Base-by-base conservation (phyloP, 306 rosid species). In the Fagus sylvatica region DNA sequence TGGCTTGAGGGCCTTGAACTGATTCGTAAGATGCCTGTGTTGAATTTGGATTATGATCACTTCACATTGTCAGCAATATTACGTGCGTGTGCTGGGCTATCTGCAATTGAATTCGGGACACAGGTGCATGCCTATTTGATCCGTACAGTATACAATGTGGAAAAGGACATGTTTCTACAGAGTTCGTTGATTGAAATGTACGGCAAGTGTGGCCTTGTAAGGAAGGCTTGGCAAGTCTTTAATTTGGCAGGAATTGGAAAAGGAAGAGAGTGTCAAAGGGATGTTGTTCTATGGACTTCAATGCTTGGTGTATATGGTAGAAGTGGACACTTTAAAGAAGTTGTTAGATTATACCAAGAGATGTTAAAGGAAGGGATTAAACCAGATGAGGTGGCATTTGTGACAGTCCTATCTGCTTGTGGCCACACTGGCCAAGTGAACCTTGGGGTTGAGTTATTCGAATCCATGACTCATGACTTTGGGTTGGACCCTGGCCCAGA, bases 331-430 rank as follows among this genome's bases (percentile, higher is more conserved):
- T 78, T 83, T 75, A 37, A 76, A 73, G 88, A 91, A 84, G 92
- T 87, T 2, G 74, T 92, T 81, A 84, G 72, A 81, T 69, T 90
- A 73, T 89, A 71, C 68, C 81, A 79, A 40, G 89, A 84, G 66
- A 90, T 92, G 97, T 78, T 90, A 84, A 72, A 39, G 61, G 90
- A 90, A 84, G 92, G 90, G 78, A 87, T 86, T 57, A 86, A 32
- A 76, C 91, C 96, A 28, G 96, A 92, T 81, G 87, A 80, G 53
- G 80, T 90, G 64, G 89, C 90, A 17, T 90, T 90, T 84, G 74
- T 90, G 78, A 88, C 93, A 6, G 93, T 90, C 46, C 84, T 92
- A 54, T 90, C 96, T 56, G 93, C 97, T 84, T 90, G 93, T 78
- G 87, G 80, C 69, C 87, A 79, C 76, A 92, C 92, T 1, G 95